Conservation (phyloP, 805 yeast species). For the Brettanomyces naardenensis region DNA sequence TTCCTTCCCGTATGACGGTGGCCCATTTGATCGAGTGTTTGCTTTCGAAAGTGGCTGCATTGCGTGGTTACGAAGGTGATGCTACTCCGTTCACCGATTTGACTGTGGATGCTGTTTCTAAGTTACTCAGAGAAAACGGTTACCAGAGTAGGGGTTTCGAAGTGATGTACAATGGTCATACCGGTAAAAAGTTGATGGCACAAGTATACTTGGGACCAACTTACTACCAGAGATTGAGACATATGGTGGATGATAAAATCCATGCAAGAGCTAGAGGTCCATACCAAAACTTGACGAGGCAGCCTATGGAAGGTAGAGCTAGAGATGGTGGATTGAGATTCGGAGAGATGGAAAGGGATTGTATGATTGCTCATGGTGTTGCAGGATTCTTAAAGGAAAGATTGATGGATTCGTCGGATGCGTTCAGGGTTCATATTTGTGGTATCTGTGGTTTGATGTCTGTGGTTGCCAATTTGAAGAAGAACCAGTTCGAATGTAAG, state of each 20-base stretch:
- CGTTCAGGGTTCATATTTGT: slow-evolving; percentile 96
- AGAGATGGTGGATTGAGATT: slow-evolving; percentile 99
- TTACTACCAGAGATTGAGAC: slow-evolving; percentile 96
- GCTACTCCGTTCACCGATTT: slow-evolving; percentile 99
- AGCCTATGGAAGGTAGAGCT: slow-evolving; percentile 98
- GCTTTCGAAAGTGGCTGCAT: slow-evolving; percentile 86
- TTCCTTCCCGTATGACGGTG: slow-evolving; percentile 99
- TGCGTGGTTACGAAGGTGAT: slow-evolving; percentile 97
- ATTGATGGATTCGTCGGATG: slow-evolving; percentile 98
- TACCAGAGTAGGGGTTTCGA: slow-evolving; percentile 98
- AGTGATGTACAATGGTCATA: slow-evolving; percentile 97
- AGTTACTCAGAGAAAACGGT: slow-evolving; percentile 87
- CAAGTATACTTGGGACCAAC: slow-evolving; percentile 99
- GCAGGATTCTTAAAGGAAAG: slow-evolving; percentile 97
- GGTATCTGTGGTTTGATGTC: slow-evolving; percentile 98
- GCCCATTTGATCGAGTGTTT: slow-evolving; percentile 99
- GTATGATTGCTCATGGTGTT: slow-evolving; percentile 99
- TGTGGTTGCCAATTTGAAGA: slow-evolving; percentile 94
- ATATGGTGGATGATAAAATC: slow-evolving; percentile 98
- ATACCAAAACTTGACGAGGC: slow-evolving; percentile 94
- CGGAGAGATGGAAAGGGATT: slow-evolving; percentile 99
- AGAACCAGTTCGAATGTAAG: slow-evolving; percentile 97
- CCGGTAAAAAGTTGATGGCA: slow-evolving; percentile 96
- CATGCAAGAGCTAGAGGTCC: slow-evolving; percentile 99
- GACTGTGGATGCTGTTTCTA: slow-evolving; percentile 95